Base-by-base conservation (phyloP, 2,329 filamentous ascomycete species). In the Cercospora janseana region DNA sequence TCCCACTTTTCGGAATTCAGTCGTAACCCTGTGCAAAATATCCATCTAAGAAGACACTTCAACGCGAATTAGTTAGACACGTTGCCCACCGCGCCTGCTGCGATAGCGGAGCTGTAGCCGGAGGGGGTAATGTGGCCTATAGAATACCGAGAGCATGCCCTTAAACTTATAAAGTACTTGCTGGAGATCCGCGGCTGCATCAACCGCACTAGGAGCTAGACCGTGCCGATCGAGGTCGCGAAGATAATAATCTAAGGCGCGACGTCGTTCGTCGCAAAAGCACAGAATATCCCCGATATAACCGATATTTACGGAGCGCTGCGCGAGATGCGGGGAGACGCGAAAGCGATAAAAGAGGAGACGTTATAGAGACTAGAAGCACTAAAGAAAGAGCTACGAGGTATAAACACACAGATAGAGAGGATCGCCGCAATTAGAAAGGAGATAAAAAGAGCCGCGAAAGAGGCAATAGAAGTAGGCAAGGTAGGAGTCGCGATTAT, bases 71-170 rank as follows among this genome's bases (percentile, higher is more conserved):
- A 32, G 28, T 49, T 16, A 35, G 46, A 28, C 15, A 28, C 26
- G 37, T 49, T 13, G 27, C 37, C 37, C 18, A 34, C 37, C 28
- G 37, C 37, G 37, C 37, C 35, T 49, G 21, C 37, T 49, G 24
- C 27, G 40, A 49, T 49, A 31, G 27, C 37, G 10, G 46, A 43
- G 28, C 40, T 31, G 42, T 49, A 24, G 35, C 46, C 37, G 27
- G 18, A 13, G 15, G 45, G 37, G 24, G 27, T 49, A 23, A 5
- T 12, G 28, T 31, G 28, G 28, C 28, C 28, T 31, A 12, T 4
- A 9, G 28, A 31, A 31, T n/a, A 4, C 28, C 28, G 28, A 31
- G 28, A 31, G 28, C 28, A 31, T 12, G 10, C 10, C 28, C 15
- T 9, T 13, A 31, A 9, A 31, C 28, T 31, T 13, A 31, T 13